Conservation (phyloP, 2,329 filamentous ascomycete genomes). For the Fusarium drepaniforme region DNA sequence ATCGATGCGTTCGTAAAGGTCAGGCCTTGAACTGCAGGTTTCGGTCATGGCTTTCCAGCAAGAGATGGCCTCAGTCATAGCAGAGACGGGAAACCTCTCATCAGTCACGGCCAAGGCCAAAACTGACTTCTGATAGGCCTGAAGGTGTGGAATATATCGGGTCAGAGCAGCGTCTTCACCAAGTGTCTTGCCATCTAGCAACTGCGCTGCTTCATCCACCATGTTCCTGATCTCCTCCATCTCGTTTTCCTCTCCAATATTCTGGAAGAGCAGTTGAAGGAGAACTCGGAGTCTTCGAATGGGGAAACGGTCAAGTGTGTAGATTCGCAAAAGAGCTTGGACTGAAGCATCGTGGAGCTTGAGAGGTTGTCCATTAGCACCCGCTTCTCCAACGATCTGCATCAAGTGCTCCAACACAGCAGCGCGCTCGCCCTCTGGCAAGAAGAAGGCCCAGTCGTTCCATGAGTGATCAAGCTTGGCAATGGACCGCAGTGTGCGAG, state of each 20-base stretch:
- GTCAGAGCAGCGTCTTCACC: slow-evolving; percentile 60
- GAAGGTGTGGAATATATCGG: slow-evolving; percentile 62
- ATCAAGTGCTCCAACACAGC: slow-evolving; percentile 73
- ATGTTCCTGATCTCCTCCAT: slow-evolving; percentile 55
- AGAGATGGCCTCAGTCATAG: slow-evolving; percentile 53
- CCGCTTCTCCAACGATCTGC: slow-evolving; percentile 58
- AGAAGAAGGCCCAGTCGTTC: slow-evolving; percentile 67
- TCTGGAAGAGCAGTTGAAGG: slow-evolving; percentile 61
- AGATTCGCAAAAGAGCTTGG: slow-evolving; percentile 62
- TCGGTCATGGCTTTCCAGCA: slow-evolving; percentile 60
- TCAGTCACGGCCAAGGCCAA: slow-evolving; percentile 56
- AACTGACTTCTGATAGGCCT: slow-evolving; percentile 59
- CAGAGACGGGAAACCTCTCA: slow-evolving; percentile 43
- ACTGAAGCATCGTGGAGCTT: slow-evolving; percentile 60
- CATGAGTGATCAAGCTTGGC: slow-evolving; percentile 69
- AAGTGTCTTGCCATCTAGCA: slow-evolving; percentile 51
- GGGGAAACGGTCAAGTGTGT: slow-evolving; percentile 63
- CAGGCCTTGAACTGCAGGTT: slow-evolving; percentile 52
- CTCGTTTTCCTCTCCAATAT: slow-evolving; percentile 58
- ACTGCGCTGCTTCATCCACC: slow-evolving; percentile 52
- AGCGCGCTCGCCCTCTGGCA: slow-evolving; percentile 64
- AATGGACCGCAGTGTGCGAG: slow-evolving; percentile 69
- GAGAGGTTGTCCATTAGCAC: slow-evolving; percentile 49
- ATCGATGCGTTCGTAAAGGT: slow-evolving; percentile 61
- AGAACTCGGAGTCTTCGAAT: slow-evolving; percentile 66